Percentiles rank a stretch among this genome's conserved stretches.
Conservation (phyloP, 1,284 basidiomycete species). For the Porodaedalea pini region DNA sequence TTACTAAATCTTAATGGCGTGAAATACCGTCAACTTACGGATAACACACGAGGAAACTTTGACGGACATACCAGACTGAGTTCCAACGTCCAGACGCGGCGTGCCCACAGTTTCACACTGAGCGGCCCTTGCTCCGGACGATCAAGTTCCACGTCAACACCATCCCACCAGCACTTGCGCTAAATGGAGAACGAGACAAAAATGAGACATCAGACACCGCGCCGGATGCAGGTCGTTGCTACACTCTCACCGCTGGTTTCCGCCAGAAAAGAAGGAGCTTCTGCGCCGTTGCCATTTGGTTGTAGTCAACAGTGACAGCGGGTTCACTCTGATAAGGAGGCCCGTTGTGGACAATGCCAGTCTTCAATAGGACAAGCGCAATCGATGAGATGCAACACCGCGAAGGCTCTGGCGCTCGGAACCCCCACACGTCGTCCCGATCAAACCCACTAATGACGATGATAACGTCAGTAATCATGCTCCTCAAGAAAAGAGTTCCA, state of each 20-base stretch:
- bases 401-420: slow-evolving; percentile 90
- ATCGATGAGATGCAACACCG: slow-evolving; percentile 98
- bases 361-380: slow-evolving; percentile 95
- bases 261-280: slow-evolving; percentile 98
- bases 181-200: slow-evolving; percentile 32
- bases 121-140: slow-evolving; percentile 47
- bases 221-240: background rate
- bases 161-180: slow-evolving; percentile 99
- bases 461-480: background rate
- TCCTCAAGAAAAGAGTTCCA: background rate
- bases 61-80: slow-evolving; percentile 77
- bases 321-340: slow-evolving; percentile 52
- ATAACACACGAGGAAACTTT: background rate
- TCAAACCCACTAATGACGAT: slow-evolving; percentile 81
- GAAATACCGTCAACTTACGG: background rate
- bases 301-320: slow-evolving; percentile 78
- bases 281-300: slow-evolving; percentile 95
- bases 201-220: slow-evolving; percentile 12
- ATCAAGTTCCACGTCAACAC: slow-evolving; percentile 84
- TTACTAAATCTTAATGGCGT: slow-evolving; percentile 4
- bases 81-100: slow-evolving; percentile 98
- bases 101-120: slow-evolving; percentile 88
- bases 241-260: slow-evolving; percentile 85
- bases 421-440: slow-evolving; percentile 96
- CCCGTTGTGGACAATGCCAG: slow-evolving; percentile 79